Percentiles rank a stretch among this genome's conserved stretches.
phyloP scores from a whole-genome alignment of 306 rosid genomes.

The Inga oerstediana region DNA sequence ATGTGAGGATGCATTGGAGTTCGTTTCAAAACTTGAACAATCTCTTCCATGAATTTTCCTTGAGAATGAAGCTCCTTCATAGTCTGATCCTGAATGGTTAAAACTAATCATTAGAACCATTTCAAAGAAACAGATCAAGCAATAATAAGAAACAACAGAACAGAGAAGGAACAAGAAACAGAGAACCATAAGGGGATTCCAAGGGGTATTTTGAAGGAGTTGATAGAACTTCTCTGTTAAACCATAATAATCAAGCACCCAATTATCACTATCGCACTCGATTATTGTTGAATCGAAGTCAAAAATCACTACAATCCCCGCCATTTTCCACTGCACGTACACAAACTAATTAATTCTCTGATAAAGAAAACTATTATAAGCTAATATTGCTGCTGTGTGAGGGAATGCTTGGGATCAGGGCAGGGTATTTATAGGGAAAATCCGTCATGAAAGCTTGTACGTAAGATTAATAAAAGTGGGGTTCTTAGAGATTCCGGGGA shows the following conservation, averaged over 20 bases:
- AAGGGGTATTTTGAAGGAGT: constrained; percentile 54
- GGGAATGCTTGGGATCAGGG: background rate
- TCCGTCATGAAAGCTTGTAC: background rate
- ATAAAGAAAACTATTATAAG: background rate
- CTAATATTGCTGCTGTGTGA: background rate
- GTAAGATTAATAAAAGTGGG: background rate
- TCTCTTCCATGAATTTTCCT: constrained; percentile 55
- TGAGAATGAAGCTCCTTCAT: constrained; percentile 59
- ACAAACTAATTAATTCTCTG: background rate
- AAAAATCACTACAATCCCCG: constrained; percentile 51
- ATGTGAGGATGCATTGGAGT: constrained; percentile 56
- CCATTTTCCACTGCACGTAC: constrained; percentile 27
- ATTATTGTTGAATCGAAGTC: constrained; percentile 72
- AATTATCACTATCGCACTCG: constrained; percentile 69
- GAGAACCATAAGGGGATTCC: constrained; percentile 71
- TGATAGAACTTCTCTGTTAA: constrained; percentile 50
- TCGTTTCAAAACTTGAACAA: constrained; percentile 46
- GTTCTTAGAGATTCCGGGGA: background rate
- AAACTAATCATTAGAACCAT: background rate
- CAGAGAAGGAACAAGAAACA: constrained; percentile 2
- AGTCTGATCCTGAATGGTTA: constrained; percentile 51
- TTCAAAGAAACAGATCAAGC: background rate
- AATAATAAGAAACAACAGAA: background rate
- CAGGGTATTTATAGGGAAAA: background rate
- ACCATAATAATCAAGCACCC: constrained; percentile 62